Conservation (phyloP, 208 protist genomes). For the Wallacemonas collosoma region DNA sequence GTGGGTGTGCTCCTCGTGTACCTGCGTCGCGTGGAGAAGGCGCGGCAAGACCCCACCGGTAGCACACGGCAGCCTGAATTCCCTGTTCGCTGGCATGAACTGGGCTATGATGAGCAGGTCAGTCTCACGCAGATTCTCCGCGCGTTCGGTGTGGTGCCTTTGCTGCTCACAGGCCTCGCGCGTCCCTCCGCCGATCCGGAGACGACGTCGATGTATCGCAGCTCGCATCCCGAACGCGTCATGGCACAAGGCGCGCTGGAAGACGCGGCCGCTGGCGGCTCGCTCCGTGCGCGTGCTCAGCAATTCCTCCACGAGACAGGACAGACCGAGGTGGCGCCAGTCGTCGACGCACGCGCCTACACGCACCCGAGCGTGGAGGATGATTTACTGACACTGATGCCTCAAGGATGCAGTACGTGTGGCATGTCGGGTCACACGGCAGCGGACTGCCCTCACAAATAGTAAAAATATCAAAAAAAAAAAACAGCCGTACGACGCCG, state of each 20-base stretch:
- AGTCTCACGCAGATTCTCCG: slow-evolving; percentile 60
- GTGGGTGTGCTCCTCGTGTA: slow-evolving; percentile 77
- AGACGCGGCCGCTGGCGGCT: slow-evolving; percentile 20
- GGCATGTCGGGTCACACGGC: slow-evolving; percentile 56
- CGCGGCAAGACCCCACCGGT: not conserved
- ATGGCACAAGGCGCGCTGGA: not conserved
- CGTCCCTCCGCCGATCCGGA: slow-evolving; percentile 9
- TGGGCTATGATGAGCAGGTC: slow-evolving; percentile 68
- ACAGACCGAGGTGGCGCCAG: not conserved
- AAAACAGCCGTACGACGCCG: no score
- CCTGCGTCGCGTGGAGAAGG: slow-evolving; percentile 36
- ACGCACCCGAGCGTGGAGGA: slow-evolving; percentile 17
- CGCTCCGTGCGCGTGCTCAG: slow-evolving; percentile 38
- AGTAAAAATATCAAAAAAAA: not conserved
- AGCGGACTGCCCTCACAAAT: slow-evolving; percentile 49
- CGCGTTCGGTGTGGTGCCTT: slow-evolving; percentile 56
- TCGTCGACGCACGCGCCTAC: not conserved
- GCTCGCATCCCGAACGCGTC: slow-evolving; percentile 15
- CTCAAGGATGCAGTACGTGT: slow-evolving; percentile 56
- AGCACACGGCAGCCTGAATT: slow-evolving; percentile 21
- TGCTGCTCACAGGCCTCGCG: slow-evolving; percentile 13
- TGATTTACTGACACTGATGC: slow-evolving; percentile 26
- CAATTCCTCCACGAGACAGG: slow-evolving; percentile 16
- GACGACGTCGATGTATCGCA: slow-evolving; percentile 10
- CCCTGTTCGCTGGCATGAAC: slow-evolving; percentile 78